Evolutionary conservation across 768 basidiomycete species (phyloP).

Genomic region (Mycena chlorophos): DNA sequence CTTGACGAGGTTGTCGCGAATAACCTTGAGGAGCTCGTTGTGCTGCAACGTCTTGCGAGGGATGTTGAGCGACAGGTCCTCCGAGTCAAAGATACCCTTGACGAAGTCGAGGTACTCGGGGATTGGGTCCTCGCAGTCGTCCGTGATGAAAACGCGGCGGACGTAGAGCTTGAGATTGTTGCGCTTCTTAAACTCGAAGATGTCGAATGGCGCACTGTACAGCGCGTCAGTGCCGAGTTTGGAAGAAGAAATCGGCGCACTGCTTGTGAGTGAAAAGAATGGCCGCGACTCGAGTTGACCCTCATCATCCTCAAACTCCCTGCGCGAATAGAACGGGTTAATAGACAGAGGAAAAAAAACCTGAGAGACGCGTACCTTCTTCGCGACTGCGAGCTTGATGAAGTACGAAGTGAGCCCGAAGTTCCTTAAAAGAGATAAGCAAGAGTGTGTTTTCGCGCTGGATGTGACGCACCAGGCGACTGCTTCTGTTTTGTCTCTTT

Average conservation of each 20-base stretch:
- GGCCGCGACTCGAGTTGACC: conserved; percentile 99
- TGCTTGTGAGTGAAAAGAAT: conserved; percentile 97
- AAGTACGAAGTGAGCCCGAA: conserved; percentile 99
- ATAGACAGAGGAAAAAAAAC: background rate
- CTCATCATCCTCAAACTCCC: conserved; percentile 87
- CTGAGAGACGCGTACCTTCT: conserved; percentile 72
- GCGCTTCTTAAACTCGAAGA: conserved; percentile 99
- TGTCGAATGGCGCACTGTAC: conserved; percentile 91
- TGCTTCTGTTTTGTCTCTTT: no score
- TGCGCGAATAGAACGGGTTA: conserved; percentile 34
- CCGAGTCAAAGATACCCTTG: conserved; percentile 99
- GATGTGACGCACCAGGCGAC: no score
- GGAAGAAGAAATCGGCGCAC: conserved; percentile 41
- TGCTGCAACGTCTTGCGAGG: conserved; percentile 99
- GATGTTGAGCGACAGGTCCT: conserved; percentile 99
- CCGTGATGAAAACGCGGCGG: conserved; percentile 99
- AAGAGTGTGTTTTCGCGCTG: no score
- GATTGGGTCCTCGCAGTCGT: conserved; percentile 98
- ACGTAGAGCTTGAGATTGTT: conserved; percentile 99
- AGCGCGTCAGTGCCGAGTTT: conserved; percentile 12
- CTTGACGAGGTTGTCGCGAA: conserved; percentile 99
- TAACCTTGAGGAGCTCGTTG: conserved; percentile 99
- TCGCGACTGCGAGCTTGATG: conserved; percentile 96
- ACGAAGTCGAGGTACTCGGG: conserved; percentile 99
- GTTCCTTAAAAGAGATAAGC: no score